phyloP scores from a whole-genome alignment of 306 rosid species.

The Trifolium dubium region DNA sequence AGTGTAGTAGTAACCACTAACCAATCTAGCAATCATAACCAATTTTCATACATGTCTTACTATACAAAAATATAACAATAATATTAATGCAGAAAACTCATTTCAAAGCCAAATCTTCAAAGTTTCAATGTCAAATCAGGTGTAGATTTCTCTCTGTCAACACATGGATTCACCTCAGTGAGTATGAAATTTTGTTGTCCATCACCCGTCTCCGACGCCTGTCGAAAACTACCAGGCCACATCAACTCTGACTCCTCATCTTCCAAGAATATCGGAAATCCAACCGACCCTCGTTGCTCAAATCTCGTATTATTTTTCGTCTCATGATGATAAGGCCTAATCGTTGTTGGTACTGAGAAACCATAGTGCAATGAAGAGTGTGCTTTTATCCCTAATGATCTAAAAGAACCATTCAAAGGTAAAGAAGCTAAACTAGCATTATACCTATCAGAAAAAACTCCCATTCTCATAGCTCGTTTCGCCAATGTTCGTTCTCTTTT shows the following conservation, averaged over 20 bases:
- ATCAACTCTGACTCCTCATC: conserved; percentile 70
- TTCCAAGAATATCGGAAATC: conserved; percentile 71
- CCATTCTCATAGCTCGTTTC: conserved; percentile 85
- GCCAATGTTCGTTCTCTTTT: conserved; percentile 86
- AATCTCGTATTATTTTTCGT: conserved; percentile 54
- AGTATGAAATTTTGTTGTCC: conserved; percentile 55
- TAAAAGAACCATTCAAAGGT: conserved; percentile 76
- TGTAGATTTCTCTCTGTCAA: conserved; percentile 54
- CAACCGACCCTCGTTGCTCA: conserved; percentile 56
- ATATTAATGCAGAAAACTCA: conserved; percentile 38
- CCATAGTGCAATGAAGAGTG: conserved; percentile 81
- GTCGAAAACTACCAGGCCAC: conserved; percentile 95
- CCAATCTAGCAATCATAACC: conserved; percentile 40
- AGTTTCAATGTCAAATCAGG: conserved; percentile 91
- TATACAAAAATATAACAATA: conserved; percentile 55
- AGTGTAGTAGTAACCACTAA: conserved; percentile 27
- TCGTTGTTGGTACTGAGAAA: conserved; percentile 43
- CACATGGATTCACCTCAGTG: conserved; percentile 53
- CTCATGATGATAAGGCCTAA: conserved; percentile 55
- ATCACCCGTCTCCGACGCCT: conserved; percentile 46
- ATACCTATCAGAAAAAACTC: conserved; percentile 69
- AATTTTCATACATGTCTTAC: conserved; percentile 50
- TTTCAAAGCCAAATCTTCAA: conserved; percentile 47
- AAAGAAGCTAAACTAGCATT: conserved; percentile 68
- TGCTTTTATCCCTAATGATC: conserved; percentile 81